phyloP scores from a whole-genome alignment of 2,329 filamentous ascomycete genomes.

The Aspergillus felis region DNA sequence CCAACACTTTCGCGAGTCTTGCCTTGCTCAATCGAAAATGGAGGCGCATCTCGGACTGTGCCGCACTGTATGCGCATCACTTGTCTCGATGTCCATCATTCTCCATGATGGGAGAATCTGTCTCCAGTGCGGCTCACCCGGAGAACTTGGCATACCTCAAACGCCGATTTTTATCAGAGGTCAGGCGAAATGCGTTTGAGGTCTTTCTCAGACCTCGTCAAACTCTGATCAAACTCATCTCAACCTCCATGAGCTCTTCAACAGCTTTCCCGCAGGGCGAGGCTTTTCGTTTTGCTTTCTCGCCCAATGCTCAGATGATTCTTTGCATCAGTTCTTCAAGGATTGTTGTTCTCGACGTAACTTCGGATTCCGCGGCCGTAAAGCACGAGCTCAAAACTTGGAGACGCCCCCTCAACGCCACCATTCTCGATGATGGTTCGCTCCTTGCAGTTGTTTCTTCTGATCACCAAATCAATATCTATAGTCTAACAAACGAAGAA shows the following conservation, averaged over 20 bases:
- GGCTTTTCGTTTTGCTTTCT: conserved; percentile 79
- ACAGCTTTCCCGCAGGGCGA: conserved; percentile 76
- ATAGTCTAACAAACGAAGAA: conserved; percentile 62
- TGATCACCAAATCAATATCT: conserved; percentile 82
- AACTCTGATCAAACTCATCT: conserved; percentile 75
- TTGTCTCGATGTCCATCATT: conserved; percentile 43
- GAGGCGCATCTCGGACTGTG: conserved; percentile 40
- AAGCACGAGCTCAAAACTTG: conserved; percentile 75
- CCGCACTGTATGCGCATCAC: conserved; percentile 45
- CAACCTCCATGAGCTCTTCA: conserved; percentile 77
- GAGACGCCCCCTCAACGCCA: conserved; percentile 69
- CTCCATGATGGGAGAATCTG: conserved; percentile 33
- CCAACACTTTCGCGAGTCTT: conserved; percentile 46
- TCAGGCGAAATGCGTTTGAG: conserved; percentile 74
- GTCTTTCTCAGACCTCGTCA: conserved; percentile 66
- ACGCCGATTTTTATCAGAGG: conserved; percentile 63
- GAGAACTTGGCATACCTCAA: conserved; percentile 58
- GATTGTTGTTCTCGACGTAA: conserved; percentile 72
- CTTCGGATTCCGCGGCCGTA: conserved; percentile 57
- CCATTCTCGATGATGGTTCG: conserved; percentile 73
- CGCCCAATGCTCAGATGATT: conserved; percentile 68
- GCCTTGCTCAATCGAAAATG: conserved; percentile 43
- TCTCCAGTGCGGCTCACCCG: conserved; percentile 34
- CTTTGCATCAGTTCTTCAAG: conserved; percentile 82
- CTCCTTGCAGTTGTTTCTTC: conserved; percentile 75